Evolutionary conservation across 2,329 filamentous ascomycete species (phyloP).

Genomic region (Pseudogymnoascus destructans): DNA sequence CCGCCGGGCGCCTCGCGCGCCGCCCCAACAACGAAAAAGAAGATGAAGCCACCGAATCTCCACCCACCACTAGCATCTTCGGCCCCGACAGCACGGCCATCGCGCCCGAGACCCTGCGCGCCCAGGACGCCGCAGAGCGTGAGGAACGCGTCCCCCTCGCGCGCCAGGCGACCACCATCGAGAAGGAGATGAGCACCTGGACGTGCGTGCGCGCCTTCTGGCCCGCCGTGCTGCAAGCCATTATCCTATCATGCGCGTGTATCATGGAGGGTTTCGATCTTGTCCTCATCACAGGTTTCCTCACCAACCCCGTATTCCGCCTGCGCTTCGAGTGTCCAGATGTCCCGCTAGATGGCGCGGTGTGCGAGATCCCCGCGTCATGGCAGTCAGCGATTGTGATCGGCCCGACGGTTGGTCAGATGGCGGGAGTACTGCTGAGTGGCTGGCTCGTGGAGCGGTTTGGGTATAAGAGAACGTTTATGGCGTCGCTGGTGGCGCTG

Average conservation of each 20-base stretch:
- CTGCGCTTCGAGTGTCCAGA: background rate
- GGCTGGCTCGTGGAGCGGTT: conserved; percentile 35
- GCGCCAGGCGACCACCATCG: background rate
- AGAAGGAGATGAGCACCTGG: conserved; percentile 4
- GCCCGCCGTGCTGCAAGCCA: background rate
- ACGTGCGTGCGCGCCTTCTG: background rate
- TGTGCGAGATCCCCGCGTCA: conserved; percentile 12
- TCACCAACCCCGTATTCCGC: background rate
- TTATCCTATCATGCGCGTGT: conserved; percentile 1
- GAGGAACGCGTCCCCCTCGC: conserved; percentile 5
- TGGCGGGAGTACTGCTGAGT: conserved; percentile 33
- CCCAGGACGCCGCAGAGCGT: background rate
- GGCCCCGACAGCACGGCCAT: background rate
- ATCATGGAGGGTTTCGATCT: conserved; percentile 7
- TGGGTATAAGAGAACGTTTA: conserved; percentile 34
- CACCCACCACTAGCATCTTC: background rate
- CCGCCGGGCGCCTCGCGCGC: background rate
- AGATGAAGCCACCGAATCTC: background rate
- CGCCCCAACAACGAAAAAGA: background rate
- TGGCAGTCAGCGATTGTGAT: conserved; percentile 20
- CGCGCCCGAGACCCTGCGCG: background rate
- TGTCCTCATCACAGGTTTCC: background rate
- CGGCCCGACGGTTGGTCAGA: conserved; percentile 20
- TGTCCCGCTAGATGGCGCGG: background rate
- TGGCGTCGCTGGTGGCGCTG: conserved; percentile 31